Evolutionary conservation across 2,329 filamentous ascomycete species (phyloP).

Genomic region (Cladophialophora carrionii): DNA sequence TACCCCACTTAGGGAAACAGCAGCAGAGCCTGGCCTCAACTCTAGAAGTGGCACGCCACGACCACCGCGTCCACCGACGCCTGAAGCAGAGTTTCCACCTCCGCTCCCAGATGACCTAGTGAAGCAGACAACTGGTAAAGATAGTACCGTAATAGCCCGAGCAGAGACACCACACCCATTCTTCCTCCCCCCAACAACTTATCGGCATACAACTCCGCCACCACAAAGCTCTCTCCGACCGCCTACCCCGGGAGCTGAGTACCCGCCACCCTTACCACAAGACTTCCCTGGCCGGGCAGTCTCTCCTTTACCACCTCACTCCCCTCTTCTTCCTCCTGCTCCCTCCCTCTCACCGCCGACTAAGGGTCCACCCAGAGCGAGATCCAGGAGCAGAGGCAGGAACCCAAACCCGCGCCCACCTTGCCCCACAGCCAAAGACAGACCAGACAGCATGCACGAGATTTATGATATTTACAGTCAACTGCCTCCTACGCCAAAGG

Average conservation of each 20-base stretch:
- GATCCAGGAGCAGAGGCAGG: not conserved
- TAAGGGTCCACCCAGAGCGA: not conserved
- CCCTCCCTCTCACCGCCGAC: not conserved
- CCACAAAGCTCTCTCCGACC: not conserved
- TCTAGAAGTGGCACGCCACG: not conserved
- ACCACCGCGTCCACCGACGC: conserved; percentile 13
- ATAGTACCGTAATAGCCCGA: not conserved
- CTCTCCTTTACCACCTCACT: conserved; percentile 13
- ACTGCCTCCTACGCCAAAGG: conserved; percentile 11
- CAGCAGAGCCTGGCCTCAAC: not conserved
- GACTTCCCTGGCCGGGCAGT: not conserved
- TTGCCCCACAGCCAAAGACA: not conserved
- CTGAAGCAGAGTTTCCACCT: conserved; percentile 31
- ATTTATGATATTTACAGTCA: conserved; percentile 30
- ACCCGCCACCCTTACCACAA: conserved; percentile 15
- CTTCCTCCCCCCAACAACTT: not conserved
- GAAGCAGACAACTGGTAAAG: not conserved
- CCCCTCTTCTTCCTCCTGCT: conserved; percentile 7
- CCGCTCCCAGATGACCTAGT: conserved; percentile 19
- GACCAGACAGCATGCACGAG: conserved; percentile 28
- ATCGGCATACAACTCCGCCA: not conserved
- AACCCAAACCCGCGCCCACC: not conserved
- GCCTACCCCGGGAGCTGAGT: conserved; percentile 14
- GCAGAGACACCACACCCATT: not conserved
- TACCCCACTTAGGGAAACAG: conserved; percentile 18